Evolutionary conservation across 306 rosid species (phyloP).

Genomic region (Cercis canadensis): DNA sequence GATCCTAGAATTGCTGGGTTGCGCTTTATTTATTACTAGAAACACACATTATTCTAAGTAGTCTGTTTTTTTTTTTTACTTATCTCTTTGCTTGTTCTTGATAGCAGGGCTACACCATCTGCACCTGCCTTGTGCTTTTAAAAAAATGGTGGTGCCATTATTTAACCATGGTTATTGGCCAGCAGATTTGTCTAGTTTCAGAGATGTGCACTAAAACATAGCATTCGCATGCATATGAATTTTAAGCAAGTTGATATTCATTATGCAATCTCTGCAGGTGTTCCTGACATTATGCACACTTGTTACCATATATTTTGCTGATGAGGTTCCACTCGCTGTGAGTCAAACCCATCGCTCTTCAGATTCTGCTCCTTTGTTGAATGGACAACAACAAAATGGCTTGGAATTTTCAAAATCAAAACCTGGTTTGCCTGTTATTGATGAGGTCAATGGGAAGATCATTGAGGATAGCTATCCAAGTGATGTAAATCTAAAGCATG

Average conservation of each 20-base stretch:
- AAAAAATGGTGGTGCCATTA: slow-evolving; percentile 11
- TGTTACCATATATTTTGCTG: slow-evolving; percentile 87
- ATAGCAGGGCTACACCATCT: neutral
- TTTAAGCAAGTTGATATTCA: slow-evolving; percentile 1
- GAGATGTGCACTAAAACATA: slow-evolving; percentile 7
- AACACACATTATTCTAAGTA: neutral
- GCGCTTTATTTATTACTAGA: neutral
- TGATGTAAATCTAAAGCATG: slow-evolving; percentile 47
- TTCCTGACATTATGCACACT: slow-evolving; percentile 84
- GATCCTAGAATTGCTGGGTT: slow-evolving; percentile 12
- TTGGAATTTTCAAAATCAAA: slow-evolving; percentile 53
- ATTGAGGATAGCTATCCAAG: slow-evolving; percentile 45
- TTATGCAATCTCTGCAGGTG: slow-evolving; percentile 60
- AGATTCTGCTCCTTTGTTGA: slow-evolving; percentile 90
- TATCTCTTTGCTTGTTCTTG: slow-evolving; percentile 3
- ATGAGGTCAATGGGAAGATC: slow-evolving; percentile 42
- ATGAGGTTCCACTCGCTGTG: slow-evolving; percentile 80
- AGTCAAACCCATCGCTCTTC: slow-evolving; percentile 56
- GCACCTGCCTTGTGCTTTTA: slow-evolving; percentile 3
- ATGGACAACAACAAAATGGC: slow-evolving; percentile 63
- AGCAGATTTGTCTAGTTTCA: slow-evolving; percentile 26
- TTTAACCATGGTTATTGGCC: slow-evolving; percentile 1
- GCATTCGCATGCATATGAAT: neutral
- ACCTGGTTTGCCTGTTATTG: slow-evolving; percentile 38
- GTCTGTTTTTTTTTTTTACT: neutral